Evolutionary conservation across 768 basidiomycete species (phyloP).

Genomic region (Lactarius deliciosus): DNA sequence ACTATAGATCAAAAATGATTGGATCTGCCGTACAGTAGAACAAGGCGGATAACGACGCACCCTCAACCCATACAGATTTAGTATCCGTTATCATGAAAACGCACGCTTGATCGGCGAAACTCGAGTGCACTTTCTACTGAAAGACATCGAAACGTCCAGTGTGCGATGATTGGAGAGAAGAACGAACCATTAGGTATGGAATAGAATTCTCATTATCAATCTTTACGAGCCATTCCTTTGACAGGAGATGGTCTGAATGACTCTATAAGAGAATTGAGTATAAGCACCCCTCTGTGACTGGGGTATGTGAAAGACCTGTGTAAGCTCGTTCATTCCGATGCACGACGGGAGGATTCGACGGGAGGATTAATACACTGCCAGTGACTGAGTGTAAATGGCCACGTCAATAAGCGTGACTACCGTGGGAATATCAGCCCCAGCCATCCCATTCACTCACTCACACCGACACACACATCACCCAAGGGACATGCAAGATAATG

Average conservation of each 20-base stretch:
- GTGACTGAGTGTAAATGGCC: background rate
- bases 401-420: conserved; percentile 9
- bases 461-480: conserved; percentile 3
- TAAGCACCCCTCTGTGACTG: background rate
- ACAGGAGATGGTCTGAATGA: conserved; percentile 52
- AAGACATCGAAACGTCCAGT: conserved; percentile 9
- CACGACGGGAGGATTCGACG: background rate
- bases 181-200: conserved; percentile 72
- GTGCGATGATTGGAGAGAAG: conserved; percentile 5
- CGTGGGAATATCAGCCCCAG: conserved; percentile 18
- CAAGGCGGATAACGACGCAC: conserved; percentile 39
- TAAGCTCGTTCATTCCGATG: conserved; percentile 24
- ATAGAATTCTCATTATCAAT: conserved; percentile 56
- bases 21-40: conserved; percentile 2
- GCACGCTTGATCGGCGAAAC: conserved; percentile 56
- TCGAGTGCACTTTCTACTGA: conserved; percentile 58
- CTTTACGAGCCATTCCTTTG: conserved; percentile 75
- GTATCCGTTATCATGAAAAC: conserved; percentile 71
- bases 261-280: conserved; percentile 42
- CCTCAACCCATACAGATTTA: conserved; percentile 72
- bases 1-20: conserved; percentile 39
- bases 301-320: conserved; percentile 20
- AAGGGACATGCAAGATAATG: conserved; percentile 31
- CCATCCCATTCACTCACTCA: background rate
- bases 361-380: background rate